Evolutionary conservation across 1,139 yeast species (phyloP).

Genomic region (Yamadazyma conglobata): DNA sequence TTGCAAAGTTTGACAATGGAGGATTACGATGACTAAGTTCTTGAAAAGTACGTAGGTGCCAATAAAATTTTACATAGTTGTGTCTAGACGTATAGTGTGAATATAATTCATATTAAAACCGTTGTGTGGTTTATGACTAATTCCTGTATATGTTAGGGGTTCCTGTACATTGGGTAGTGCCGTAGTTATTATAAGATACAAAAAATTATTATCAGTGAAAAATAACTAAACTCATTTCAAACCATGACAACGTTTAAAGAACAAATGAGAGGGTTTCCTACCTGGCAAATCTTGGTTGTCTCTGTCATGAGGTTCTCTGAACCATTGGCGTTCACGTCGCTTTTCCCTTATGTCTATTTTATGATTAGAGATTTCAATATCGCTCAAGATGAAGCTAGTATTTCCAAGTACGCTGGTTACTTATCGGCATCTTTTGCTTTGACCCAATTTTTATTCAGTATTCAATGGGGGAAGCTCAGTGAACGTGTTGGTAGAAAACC

Average conservation of each 20-base stretch:
- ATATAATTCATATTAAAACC: too few relatives aligned
- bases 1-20: conserved; percentile 29
- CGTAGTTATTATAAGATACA: too few relatives aligned
- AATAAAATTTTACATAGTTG: too few relatives aligned
- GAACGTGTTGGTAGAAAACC: conserved; percentile 58
- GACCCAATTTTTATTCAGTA: conserved; percentile 51
- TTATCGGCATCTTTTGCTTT: conserved; percentile 55
- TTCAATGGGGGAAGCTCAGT: conserved; percentile 57
- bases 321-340: conserved; percentile 61
- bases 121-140: too few relatives aligned
- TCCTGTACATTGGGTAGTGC: too few relatives aligned
- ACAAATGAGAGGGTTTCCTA: conserved; percentile 43
- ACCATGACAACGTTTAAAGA: conserved; percentile 16
- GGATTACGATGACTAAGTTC: conserved; percentile 16
- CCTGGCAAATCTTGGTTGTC: conserved; percentile 45
- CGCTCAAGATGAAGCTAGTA: conserved; percentile 48
- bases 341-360: conserved; percentile 62
- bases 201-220: too few relatives aligned
- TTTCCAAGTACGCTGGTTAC: conserved; percentile 57
- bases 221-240: too few relatives aligned
- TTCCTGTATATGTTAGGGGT: too few relatives aligned
- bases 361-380: conserved; percentile 58
- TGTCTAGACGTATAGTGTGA: too few relatives aligned
- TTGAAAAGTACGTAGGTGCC: too few relatives aligned
- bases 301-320: conserved; percentile 52